Base-by-base conservation (phyloP, 2,329 filamentous ascomycete genomes). In the Mycogone perniciosa region DNA sequence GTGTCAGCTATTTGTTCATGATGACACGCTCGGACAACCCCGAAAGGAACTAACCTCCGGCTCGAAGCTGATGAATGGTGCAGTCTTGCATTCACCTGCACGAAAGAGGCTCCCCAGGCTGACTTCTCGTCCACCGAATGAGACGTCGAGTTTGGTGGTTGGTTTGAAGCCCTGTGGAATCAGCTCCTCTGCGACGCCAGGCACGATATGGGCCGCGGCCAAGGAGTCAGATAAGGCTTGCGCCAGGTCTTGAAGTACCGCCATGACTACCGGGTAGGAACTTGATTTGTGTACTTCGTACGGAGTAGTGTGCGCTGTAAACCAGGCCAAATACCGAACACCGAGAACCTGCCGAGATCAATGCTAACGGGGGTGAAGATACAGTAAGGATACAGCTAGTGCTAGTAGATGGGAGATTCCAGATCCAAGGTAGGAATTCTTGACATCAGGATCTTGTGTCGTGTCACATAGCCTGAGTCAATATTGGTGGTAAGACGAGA, bases 161-260 rank as follows among this genome's bases (percentile, higher is more conserved):
- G 75, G 73, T 41, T 61, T 63, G 60, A 79, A 79, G 29, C 55
- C 57, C 7, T 61, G 55, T 0, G 73, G 68, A 38, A 78, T 71
- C 40, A 78, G 56, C 10, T 35, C 56, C 7, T 60, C 58, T n/a
- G 70, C 71, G 3, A 65, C 51, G 7, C 72, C 71, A 4, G 71
- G 72, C 2, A 69, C 64, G n/a, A 75, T 64, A 27, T 63, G 62
- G 13, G 69, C 69, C 29, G 66, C 56, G n/a, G 61, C 57, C 8
- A 74, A 62, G 20, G 69, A 69, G 48, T 30, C 54, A 4, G 51
- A 52, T 6, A 72, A 57, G 6, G 48, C 10, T 6, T 48, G 52
- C 11, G 59, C 13, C 8, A 56, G 34, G n/a, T 55, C 46, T 37
- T 59, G 46, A 11, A 59, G 54, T 6, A 42, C 41, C n/a, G 47